These are phyloP conservation scores for Rhodotorula sp. DNA, from an alignment of 1,284 basidiomycete species.

Conservation along the genomic window DNA sequence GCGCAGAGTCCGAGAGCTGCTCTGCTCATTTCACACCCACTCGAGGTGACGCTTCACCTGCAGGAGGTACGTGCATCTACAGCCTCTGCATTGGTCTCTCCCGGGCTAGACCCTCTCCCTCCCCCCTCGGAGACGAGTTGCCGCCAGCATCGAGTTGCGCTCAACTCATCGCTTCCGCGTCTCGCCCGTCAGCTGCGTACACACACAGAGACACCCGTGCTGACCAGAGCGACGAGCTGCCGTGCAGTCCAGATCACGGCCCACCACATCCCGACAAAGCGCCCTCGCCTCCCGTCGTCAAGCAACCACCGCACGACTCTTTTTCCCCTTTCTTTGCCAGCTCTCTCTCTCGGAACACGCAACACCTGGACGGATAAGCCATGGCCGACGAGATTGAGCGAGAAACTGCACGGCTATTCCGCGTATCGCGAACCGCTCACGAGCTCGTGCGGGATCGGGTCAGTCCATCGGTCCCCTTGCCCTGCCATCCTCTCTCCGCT, in stretches of 20 bases:
- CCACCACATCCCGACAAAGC: neutral
- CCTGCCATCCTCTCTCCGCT: neutral
- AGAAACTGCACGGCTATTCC: slow-evolving; percentile 73
- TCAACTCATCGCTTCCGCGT: neutral
- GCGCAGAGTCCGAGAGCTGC: no score
- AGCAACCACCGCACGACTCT: neutral
- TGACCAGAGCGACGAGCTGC: neutral
- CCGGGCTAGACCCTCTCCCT: no score
- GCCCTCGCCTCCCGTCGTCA: neutral
- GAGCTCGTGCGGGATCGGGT: slow-evolving; percentile 89
- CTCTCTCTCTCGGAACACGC: no score
- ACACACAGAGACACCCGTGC: neutral
- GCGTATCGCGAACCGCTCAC: slow-evolving; percentile 93
- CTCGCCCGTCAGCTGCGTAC: no score
- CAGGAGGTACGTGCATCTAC: no score
- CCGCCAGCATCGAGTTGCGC: no score
- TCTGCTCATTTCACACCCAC: no score
- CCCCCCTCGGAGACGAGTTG: no score
- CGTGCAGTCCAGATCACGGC: neutral
- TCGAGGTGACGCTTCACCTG: no score
- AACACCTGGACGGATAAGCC: no score
- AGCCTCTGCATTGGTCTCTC: no score
- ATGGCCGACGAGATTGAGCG: slow-evolving; percentile 49
- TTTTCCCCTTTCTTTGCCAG: neutral
- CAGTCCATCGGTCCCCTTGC: slow-evolving; percentile 41